phyloP scores from a whole-genome alignment of 495 filamentous ascomycete genomes.

The Aspergillus affinis region DNA sequence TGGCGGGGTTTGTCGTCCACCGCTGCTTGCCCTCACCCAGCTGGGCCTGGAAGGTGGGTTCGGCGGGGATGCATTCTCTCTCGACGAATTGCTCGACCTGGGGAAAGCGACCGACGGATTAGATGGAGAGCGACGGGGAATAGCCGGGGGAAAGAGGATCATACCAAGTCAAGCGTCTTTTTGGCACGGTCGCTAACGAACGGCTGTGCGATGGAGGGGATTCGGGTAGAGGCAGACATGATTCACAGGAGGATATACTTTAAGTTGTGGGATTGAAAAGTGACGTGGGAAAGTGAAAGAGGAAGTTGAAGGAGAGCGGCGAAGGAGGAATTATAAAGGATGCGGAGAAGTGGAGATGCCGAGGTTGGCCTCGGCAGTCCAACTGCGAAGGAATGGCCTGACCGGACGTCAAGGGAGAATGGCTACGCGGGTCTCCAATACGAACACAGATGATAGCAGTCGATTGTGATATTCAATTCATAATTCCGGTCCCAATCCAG shows the following conservation, averaged over 20 bases:
- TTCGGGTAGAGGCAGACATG: constrained; percentile 63
- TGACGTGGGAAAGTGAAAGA: constrained; percentile 6
- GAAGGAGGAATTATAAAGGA: constrained; percentile 9
- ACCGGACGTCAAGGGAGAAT: not conserved
- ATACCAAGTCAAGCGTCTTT: constrained; percentile 67
- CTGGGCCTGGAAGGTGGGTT: constrained; percentile 74
- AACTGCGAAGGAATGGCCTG: not conserved
- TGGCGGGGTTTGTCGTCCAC: constrained; percentile 73
- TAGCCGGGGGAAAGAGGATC: constrained; percentile 2
- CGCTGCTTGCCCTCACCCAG: constrained; percentile 71
- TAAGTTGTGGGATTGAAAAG: constrained; percentile 5
- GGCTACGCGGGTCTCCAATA: not conserved
- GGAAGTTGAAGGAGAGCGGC: constrained; percentile 20
- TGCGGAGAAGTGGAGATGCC: constrained; percentile 1
- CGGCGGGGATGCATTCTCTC: constrained; percentile 89
- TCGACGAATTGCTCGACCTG: constrained; percentile 95
- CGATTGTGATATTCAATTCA: not conserved
- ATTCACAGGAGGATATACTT: constrained; percentile 8
- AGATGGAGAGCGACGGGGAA: not conserved
- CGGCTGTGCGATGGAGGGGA: constrained; percentile 64
- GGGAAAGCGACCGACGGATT: constrained; percentile 25
- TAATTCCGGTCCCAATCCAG: not conserved
- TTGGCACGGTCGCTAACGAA: constrained; percentile 79
- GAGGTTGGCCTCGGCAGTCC: constrained; percentile 1
- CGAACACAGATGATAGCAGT: not conserved